phyloP scores from a whole-genome alignment of 192 early-diverging fungal species.

The Helicostylum pulchrum region DNA sequence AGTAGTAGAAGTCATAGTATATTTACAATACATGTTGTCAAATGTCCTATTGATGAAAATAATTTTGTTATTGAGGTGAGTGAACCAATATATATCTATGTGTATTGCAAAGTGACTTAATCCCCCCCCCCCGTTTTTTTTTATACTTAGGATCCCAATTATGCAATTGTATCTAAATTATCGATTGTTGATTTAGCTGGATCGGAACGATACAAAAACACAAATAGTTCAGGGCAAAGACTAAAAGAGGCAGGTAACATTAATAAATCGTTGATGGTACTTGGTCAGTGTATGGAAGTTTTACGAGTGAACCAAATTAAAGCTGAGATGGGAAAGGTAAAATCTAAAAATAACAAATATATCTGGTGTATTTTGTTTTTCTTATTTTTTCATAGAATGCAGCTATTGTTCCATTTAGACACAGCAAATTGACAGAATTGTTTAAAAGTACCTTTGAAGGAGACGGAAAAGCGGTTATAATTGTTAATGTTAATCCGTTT shows the following conservation, averaged over 20 bases:
- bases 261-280: slow-evolving; percentile 66
- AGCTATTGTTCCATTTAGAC: slow-evolving; percentile 58
- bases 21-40: slow-evolving; percentile 64
- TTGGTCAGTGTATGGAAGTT: slow-evolving; percentile 72
- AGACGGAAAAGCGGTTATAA: slow-evolving; percentile 55
- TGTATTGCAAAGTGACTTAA: not conserved
- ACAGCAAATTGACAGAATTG: slow-evolving; percentile 64
- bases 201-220: slow-evolving; percentile 60
- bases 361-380: not conserved
- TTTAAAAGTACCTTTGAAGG: slow-evolving; percentile 62
- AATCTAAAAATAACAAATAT: too few species aligned
- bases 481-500: slow-evolving; percentile 62
- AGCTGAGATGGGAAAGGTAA: slow-evolving; percentile 39
- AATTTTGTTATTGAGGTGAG: slow-evolving; percentile 37
- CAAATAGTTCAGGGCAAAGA: slow-evolving; percentile 50
- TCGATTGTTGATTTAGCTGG: slow-evolving; percentile 72
- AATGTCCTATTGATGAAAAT: slow-evolving; percentile 44
- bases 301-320: slow-evolving; percentile 49
- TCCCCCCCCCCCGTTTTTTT: not conserved
- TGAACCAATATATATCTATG: not conserved
- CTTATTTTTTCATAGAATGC: slow-evolving; percentile 21
- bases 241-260: slow-evolving; percentile 63
- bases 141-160: slow-evolving; percentile 27
- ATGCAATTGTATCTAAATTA: slow-evolving; percentile 43
- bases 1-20: slow-evolving; percentile 65